A percentile compares a stretch with the other conserved stretches of the same genome.
Conservation (phyloP, 768 basidiomycete genomes). For the Tulasnella sp. region DNA sequence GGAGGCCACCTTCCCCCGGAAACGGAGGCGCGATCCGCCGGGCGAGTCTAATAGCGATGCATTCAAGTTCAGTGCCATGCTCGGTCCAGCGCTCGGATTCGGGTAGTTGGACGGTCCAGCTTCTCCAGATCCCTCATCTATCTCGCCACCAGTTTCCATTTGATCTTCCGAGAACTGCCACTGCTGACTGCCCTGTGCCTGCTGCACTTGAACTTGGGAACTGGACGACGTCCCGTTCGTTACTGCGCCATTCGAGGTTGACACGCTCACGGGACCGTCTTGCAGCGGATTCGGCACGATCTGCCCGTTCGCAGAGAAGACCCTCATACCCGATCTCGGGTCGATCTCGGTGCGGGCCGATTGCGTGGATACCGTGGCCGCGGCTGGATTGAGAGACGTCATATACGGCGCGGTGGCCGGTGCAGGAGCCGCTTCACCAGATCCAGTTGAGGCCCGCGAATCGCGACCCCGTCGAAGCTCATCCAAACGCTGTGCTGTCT, state of each 20-base stretch:
- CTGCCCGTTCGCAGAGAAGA: too few species aligned
- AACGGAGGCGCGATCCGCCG: slow-evolving; percentile 29
- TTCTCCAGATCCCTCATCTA: background rate
- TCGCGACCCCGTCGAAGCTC: slow-evolving; percentile 6
- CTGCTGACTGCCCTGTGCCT: too few species aligned
- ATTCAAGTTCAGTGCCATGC: background rate
- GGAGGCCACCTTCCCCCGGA: slow-evolving; percentile 48
- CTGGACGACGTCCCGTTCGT: too few species aligned
- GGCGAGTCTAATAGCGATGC: slow-evolving; percentile 4
- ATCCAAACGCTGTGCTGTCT: slow-evolving; percentile 3
- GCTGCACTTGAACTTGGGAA: too few species aligned
- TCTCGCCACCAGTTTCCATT: background rate
- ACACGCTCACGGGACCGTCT: too few species aligned
- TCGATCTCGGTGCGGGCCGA: background rate
- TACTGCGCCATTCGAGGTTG: too few species aligned
- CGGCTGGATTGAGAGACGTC: slow-evolving; percentile 8
- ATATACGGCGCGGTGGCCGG: slow-evolving; percentile 2
- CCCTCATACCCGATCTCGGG: background rate
- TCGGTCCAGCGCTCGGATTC: background rate
- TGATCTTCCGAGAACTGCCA: background rate
- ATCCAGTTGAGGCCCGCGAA: background rate
- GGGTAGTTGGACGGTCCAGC: slow-evolving; percentile 1
- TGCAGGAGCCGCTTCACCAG: background rate
- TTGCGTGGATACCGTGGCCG: background rate
- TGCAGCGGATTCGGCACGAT: too few species aligned